phyloP scores from a whole-genome alignment of 495 filamentous ascomycete species.

The Viridothelium virens region DNA sequence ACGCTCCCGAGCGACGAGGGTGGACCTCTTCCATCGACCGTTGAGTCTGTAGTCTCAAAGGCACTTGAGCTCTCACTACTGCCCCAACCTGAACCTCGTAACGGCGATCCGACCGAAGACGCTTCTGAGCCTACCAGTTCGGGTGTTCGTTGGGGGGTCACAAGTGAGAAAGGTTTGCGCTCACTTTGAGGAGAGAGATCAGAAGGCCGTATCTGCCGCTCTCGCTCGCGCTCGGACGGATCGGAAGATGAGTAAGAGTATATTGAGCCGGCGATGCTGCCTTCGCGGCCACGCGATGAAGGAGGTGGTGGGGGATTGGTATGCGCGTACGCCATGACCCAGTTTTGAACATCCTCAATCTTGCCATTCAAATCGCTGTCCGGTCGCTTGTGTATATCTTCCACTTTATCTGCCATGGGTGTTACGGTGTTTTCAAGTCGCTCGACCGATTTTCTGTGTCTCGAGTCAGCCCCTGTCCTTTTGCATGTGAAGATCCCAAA shows the following conservation, averaged over 20 bases:
- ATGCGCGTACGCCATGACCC: slow-evolving; percentile 30
- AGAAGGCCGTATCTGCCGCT: background rate
- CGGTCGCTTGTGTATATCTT: slow-evolving; percentile 29
- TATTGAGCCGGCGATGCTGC: background rate
- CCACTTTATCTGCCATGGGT: slow-evolving; percentile 33
- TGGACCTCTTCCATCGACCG: background rate
- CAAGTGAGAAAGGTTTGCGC: background rate
- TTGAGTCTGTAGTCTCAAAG: background rate
- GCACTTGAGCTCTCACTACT: slow-evolving; percentile 1
- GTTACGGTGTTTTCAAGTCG: slow-evolving; percentile 30
- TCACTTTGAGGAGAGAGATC: background rate
- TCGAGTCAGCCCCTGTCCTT: background rate
- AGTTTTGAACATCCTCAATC: slow-evolving; percentile 32
- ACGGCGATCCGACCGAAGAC: background rate
- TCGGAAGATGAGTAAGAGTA: slow-evolving; percentile 3
- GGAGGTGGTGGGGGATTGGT: slow-evolving; percentile 18
- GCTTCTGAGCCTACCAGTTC: slow-evolving; percentile 5
- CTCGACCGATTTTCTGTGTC: slow-evolving; percentile 29
- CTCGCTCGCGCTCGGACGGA: background rate
- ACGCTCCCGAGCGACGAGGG: background rate
- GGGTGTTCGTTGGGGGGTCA: background rate
- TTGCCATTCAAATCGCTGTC: slow-evolving; percentile 28
- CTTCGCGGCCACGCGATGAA: background rate
- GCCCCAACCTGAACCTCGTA: background rate
- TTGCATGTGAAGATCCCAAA: background rate